Base-by-base conservation (phyloP, 768 basidiomycete species). In the Phylloporus sp. region DNA sequence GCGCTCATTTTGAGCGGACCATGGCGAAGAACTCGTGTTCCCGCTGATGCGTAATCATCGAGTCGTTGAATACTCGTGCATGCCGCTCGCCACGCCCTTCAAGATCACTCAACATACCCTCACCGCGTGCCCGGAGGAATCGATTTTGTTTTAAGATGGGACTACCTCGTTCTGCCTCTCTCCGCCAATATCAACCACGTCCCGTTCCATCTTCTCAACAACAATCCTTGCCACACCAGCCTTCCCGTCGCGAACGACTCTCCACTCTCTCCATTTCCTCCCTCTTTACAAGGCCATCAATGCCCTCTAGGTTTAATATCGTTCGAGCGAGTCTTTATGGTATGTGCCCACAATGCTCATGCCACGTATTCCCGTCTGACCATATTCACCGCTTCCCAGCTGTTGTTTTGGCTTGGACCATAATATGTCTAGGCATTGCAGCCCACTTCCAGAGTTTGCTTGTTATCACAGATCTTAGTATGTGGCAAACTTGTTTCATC, bases 391-490 rank as follows among this genome's bases (percentile, higher is more conserved):
- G 0, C 18, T 24, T 24, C 18, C 13, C 51, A 91, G 89, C 74
- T 60, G 71, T 80, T 39, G 80, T 89, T 36, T 68, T 91, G 45
- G 67, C 84, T 53, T 91, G 87, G 78, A 88, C 87, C 20, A 69
- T 86, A 54, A 84, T 92, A 59, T 89, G 86, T 62, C 73, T 92
- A 55, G 87, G 80, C 53, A 84, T 92, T 72, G 86, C 88, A 45
- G 85, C 77, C 32, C 86, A 89, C 63, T 89, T 92, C 62, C 82
- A 88, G 66, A 74, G 73, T 49, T 76, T 89, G 29, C 72, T 91
- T 55, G 76, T 81, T 54, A 75, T 86, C 57, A 88, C 85, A 51
- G 87, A 91, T 72, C 85, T 92, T 67, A 91, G 89, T 91, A 67
- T 65, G 85, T 43, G 13, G 52, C 24, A 8, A 18, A 3, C 20